These are phyloP conservation scores for Przewalskia tangutica DNA, from an alignment of 257 asterid genomes.

Conservation along the genomic window DNA sequence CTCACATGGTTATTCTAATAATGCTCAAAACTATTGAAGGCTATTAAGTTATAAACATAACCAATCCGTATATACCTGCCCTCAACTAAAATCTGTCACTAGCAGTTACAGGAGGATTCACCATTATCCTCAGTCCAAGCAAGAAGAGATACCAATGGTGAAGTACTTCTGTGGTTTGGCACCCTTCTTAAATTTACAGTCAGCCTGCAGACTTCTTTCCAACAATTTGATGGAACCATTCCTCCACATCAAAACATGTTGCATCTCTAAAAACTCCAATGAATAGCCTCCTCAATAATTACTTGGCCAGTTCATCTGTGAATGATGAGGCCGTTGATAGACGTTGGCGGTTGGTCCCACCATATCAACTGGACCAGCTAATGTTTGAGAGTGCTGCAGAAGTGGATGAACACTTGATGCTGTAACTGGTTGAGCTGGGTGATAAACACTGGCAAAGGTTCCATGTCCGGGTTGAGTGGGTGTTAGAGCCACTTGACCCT, in stretches of 20 bases:
- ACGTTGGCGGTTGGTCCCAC: constrained; percentile 51
- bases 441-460: constrained; percentile 60
- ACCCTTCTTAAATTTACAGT: constrained; percentile 34
- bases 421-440: constrained; percentile 68
- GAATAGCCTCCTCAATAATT: constrained; percentile 36
- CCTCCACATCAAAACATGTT: constrained; percentile 21
- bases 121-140: constrained; percentile 15
- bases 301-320: constrained; percentile 83
- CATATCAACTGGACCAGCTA: constrained; percentile 64
- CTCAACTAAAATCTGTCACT: constrained; percentile 28
- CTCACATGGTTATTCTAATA: constrained; percentile 18
- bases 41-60: constrained; percentile 15
- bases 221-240: constrained; percentile 15
- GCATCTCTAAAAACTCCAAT: constrained; percentile 21
- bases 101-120: constrained; percentile 49
- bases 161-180: constrained; percentile 21
- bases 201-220: constrained; percentile 16
- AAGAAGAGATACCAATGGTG: constrained; percentile 21
- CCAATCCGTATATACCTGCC: constrained; percentile 32
- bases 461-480: constrained; percentile 76
- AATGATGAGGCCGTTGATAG: constrained; percentile 85
- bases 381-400: constrained; percentile 73
- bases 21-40: neutral
- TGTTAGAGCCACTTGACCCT: constrained; percentile 67
- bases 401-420: constrained; percentile 62